These are phyloP conservation scores for Cephaloascus albidus DNA, from an alignment of 805 yeast species.

Conservation along the genomic window DNA sequence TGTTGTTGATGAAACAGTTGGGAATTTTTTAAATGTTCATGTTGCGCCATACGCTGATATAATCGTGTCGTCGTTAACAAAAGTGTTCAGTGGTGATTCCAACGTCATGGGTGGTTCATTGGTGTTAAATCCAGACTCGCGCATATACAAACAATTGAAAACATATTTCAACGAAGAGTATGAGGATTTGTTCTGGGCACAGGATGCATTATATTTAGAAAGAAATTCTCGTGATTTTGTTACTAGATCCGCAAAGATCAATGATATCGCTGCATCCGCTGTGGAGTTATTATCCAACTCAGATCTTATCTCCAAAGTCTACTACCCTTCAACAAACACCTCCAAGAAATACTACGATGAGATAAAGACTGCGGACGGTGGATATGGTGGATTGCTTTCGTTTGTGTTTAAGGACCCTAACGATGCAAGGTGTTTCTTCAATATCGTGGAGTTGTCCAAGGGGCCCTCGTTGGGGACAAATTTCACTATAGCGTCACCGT, in stretches of 20 bases:
- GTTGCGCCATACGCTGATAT: slow-evolving; percentile 80
- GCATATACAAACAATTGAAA: slow-evolving; percentile 39
- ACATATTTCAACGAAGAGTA: slow-evolving; percentile 39
- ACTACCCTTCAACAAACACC: slow-evolving; percentile 55
- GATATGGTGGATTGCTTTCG: slow-evolving; percentile 84
- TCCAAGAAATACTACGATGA: slow-evolving; percentile 62
- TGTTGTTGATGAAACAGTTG: slow-evolving; percentile 90
- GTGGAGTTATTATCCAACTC: slow-evolving; percentile 41
- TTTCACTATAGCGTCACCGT: slow-evolving; percentile 85
- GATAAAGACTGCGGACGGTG: slow-evolving; percentile 60
- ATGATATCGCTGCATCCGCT: slow-evolving; percentile 31
- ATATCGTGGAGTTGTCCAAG: slow-evolving; percentile 60
- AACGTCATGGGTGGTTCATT: slow-evolving; percentile 93
- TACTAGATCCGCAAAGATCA: slow-evolving; percentile 33
- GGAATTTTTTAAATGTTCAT: slow-evolving; percentile 79
- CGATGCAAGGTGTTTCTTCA: slow-evolving; percentile 67
- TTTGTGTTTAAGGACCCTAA: slow-evolving; percentile 55
- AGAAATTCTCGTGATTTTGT: slow-evolving; percentile 88
- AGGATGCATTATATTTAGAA: slow-evolving; percentile 87
- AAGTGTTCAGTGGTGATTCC: slow-evolving; percentile 89
- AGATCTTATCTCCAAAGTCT: slow-evolving; percentile 53
- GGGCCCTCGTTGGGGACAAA: slow-evolving; percentile 91
- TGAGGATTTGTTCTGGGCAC: slow-evolving; percentile 80
- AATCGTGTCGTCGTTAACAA: slow-evolving; percentile 79
- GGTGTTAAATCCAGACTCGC: slow-evolving; percentile 62